Conservation (phyloP, 1,284 basidiomycete genomes). For the Microbotryum silenes-acaulis region DNA sequence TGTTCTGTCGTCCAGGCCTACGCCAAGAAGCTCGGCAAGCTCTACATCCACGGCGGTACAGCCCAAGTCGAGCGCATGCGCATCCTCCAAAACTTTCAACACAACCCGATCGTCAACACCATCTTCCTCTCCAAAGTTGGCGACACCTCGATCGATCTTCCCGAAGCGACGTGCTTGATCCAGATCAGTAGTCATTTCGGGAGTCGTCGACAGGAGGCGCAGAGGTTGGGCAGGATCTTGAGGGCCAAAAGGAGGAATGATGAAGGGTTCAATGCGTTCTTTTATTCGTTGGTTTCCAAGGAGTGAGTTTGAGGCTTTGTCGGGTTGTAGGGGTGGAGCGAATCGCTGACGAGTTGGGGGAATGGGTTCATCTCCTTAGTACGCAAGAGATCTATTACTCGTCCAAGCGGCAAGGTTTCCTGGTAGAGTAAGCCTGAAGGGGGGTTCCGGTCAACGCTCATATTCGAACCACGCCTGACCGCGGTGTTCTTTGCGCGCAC, state of each 20-base stretch:
- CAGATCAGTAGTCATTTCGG: conserved; percentile 99
- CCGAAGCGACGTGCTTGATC: conserved; percentile 97
- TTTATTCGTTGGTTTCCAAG: conserved; percentile 97
- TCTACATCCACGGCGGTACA: conserved; percentile 91
- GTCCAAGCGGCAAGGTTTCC: conserved; percentile 96
- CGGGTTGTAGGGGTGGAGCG: background rate
- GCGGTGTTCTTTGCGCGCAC: background rate
- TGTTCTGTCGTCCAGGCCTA: conserved; percentile 58
- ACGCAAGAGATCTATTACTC: conserved; percentile 99
- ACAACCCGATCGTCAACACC: conserved; percentile 91
- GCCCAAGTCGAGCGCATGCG: conserved; percentile 93
- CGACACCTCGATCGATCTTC: conserved; percentile 97
- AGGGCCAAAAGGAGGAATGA: conserved; percentile 96
- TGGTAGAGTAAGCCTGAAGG: conserved; percentile 64
- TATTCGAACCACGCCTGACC: background rate
- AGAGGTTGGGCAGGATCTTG: conserved; percentile 88
- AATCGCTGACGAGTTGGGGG: too few species aligned
- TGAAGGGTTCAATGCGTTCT: conserved; percentile 99
- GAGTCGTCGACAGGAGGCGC: conserved; percentile 94
- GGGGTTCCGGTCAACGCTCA: background rate
- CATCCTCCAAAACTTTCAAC: conserved; percentile 91
- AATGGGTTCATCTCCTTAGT: conserved; percentile 20
- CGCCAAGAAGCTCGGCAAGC: conserved; percentile 85
- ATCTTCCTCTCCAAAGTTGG: conserved; percentile 99
- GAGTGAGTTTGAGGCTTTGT: conserved; percentile 45